Percentiles rank a stretch among this genome's conserved stretches.
Evolutionary conservation across 2,329 filamentous ascomycete genomes (phyloP).

Genomic region (Aureobasidium subglaciale): DNA sequence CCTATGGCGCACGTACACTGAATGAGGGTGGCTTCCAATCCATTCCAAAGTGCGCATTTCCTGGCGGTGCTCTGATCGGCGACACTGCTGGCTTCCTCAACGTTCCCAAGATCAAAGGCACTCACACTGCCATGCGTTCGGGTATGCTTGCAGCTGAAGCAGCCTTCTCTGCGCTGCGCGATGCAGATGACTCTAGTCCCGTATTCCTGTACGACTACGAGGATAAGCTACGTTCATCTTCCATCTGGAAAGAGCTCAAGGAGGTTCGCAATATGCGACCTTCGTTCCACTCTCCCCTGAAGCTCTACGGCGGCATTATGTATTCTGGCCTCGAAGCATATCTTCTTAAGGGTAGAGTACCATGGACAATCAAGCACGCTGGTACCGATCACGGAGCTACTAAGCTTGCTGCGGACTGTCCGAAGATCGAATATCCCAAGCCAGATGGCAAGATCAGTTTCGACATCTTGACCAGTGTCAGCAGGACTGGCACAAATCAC

Average conservation of each 20-base stretch:
- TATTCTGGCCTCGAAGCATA: slow-evolving; percentile 94
- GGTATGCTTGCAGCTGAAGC: slow-evolving; percentile 95
- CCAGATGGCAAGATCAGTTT: slow-evolving; percentile 93
- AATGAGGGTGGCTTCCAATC: slow-evolving; percentile 96
- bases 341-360: slow-evolving; percentile 72
- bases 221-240: slow-evolving; percentile 73
- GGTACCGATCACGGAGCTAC: slow-evolving; percentile 71
- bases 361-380: slow-evolving; percentile 89
- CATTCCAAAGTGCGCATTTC: slow-evolving; percentile 94
- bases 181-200: slow-evolving; percentile 51
- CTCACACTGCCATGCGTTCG: slow-evolving; percentile 94
- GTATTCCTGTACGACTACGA: slow-evolving; percentile 96
- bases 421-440: slow-evolving; percentile 94
- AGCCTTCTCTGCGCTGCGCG: slow-evolving; percentile 66
- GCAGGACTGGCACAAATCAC: slow-evolving; percentile 92
- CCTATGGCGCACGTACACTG: slow-evolving; percentile 85
- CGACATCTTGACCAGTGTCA: slow-evolving; percentile 92
- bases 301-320: slow-evolving; percentile 79
- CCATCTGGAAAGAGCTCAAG: slow-evolving; percentile 89
- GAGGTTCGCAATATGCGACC: slow-evolving; percentile 97
- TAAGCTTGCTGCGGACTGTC: slow-evolving; percentile 67
- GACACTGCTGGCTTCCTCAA: slow-evolving; percentile 97
- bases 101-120: slow-evolving; percentile 97
- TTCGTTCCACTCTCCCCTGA: slow-evolving; percentile 81
- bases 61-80: slow-evolving; percentile 88